A percentile compares a stretch with the other conserved stretches of the same genome.
Evolutionary conservation across 768 basidiomycete genomes (phyloP).

Genomic region (Panaeolus cyanescens): DNA sequence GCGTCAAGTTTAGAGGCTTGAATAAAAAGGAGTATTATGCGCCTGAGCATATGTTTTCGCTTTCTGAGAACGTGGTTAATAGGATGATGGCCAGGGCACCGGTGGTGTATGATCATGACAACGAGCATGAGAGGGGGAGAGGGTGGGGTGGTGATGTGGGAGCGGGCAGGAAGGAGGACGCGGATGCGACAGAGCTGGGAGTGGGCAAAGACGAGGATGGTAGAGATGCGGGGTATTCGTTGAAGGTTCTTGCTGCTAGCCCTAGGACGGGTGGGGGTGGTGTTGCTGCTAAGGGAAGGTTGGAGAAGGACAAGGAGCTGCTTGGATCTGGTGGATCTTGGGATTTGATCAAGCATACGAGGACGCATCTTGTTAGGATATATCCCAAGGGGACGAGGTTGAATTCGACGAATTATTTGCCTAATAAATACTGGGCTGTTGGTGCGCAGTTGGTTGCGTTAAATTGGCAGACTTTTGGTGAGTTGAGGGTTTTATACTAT

Average conservation of each 20-base stretch:
- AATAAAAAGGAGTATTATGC: slow-evolving; percentile 88
- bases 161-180: neutral
- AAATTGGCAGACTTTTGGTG: slow-evolving; percentile 98
- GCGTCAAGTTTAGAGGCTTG: slow-evolving; percentile 92
- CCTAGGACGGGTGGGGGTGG: neutral
- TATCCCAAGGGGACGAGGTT: slow-evolving; percentile 89
- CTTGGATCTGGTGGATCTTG: slow-evolving; percentile 38
- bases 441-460: slow-evolving; percentile 91
- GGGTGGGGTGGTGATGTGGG: neutral
- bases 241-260: neutral
- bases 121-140: neutral
- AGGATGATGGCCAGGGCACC: slow-evolving; percentile 52
- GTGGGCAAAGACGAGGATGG: neutral
- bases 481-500: slow-evolving; percentile 28
- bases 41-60: slow-evolving; percentile 86
- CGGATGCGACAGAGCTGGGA: neutral
- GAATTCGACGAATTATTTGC: slow-evolving; percentile 86
- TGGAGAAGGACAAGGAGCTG: neutral
- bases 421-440: slow-evolving; percentile 88
- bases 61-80: slow-evolving; percentile 84
- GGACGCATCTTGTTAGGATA: slow-evolving; percentile 80
- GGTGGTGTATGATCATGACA: neutral
- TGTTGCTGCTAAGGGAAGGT: neutral
- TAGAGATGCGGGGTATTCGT: neutral
- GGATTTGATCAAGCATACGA: slow-evolving; percentile 84